These are phyloP conservation scores for Candida ortonii DNA, from an alignment of 805 yeast species.

Conservation along the genomic window DNA sequence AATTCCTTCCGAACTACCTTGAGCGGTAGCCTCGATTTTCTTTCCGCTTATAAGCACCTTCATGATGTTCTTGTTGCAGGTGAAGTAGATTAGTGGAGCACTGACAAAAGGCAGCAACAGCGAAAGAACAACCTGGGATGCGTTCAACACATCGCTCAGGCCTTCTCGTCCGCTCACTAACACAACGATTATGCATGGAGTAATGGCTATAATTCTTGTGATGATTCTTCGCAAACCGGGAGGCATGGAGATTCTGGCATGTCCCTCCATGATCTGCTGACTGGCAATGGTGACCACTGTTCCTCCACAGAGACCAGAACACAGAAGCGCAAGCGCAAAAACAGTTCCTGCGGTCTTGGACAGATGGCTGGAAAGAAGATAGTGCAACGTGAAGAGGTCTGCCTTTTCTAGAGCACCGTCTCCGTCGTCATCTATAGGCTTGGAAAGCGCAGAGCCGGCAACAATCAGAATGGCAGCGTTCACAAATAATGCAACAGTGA, in stretches of 20 bases:
- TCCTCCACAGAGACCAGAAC: constrained; percentile 94
- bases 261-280: constrained; percentile 91
- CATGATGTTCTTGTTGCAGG: constrained; percentile 53
- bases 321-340: constrained; percentile 83
- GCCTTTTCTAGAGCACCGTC: constrained; percentile 70
- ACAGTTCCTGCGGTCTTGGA: constrained; percentile 86
- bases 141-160: constrained; percentile 67
- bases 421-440: constrained; percentile 39
- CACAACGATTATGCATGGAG: constrained; percentile 80
- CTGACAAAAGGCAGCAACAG: constrained; percentile 81
- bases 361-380: constrained; percentile 62
- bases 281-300: constrained; percentile 93
- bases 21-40: constrained; percentile 5
- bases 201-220: constrained; percentile 79
- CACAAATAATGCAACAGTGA: constrained; percentile 88
- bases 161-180: constrained; percentile 77
- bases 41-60: constrained; percentile 24
- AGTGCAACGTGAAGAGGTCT: constrained; percentile 77
- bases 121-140: constrained; percentile 79
- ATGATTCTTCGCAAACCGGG: constrained; percentile 80
- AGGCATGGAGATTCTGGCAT: constrained; percentile 70
- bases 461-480: constrained; percentile 87
- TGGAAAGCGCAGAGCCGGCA: constrained; percentile 78
- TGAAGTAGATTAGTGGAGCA: constrained; percentile 83
- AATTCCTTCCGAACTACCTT: constrained; percentile 6